Conservation (phyloP, 352 stramenopile species). For the Globisporangium emineosum region DNA sequence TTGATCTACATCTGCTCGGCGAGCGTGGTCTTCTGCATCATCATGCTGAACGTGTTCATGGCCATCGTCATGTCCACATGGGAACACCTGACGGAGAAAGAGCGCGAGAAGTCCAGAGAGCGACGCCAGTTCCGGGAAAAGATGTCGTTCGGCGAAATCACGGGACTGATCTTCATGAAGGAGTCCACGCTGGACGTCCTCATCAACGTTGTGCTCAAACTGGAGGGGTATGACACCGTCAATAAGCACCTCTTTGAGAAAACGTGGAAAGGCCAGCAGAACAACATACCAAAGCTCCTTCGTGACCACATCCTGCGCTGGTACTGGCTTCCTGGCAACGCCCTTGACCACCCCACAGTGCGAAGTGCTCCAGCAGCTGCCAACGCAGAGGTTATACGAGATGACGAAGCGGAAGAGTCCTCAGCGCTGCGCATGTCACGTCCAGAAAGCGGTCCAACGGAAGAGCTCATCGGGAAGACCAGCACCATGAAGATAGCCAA, state of each 20-base stretch:
- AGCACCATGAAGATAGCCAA: not conserved
- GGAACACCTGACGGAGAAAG: constrained; percentile 50
- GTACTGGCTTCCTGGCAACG: constrained; percentile 9
- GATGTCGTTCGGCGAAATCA: constrained; percentile 34
- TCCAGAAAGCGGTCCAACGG: not conserved
- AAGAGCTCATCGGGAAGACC: constrained; percentile 1
- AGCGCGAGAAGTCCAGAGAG: constrained; percentile 42
- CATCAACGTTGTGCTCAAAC: constrained; percentile 35
- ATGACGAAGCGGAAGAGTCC: too few species aligned
- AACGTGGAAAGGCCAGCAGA: constrained; percentile 3
- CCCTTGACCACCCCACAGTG: not conserved
- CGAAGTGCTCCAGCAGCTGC: not conserved
- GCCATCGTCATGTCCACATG: constrained; percentile 77
- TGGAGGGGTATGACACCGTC: constrained; percentile 29
- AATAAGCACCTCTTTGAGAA: not conserved
- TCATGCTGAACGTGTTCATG: constrained; percentile 83
- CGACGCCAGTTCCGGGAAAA: constrained; percentile 38
- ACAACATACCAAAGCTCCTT: not conserved
- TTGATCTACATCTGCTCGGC: constrained; percentile 65
- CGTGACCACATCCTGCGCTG: constrained; percentile 9
- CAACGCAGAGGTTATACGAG: too few species aligned
- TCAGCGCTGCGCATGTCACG: too few species aligned
- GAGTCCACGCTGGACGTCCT: constrained; percentile 53
- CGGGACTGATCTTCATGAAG: constrained; percentile 38
- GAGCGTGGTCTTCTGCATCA: constrained; percentile 67